Percentiles rank a stretch among this genome's conserved stretches.
Evolutionary conservation across 805 yeast species (phyloP).

Genomic region (Vanderwaltozyma verrucispora): DNA sequence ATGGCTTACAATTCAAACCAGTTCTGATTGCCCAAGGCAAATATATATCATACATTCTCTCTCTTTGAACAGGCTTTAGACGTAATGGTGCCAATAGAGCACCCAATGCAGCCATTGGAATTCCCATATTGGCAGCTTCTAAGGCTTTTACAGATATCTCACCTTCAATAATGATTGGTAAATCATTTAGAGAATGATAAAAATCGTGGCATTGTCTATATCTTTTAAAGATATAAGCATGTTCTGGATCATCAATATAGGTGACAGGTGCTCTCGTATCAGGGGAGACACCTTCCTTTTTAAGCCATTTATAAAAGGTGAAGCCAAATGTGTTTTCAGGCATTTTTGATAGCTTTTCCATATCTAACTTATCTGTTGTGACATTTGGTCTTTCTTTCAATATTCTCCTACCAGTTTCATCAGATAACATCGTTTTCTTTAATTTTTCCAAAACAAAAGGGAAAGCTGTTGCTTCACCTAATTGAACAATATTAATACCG

Average conservation of each 20-base stretch:
- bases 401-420: constrained; percentile 66
- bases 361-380: constrained; percentile 58
- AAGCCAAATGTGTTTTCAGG: constrained; percentile 69
- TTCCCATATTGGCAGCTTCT: constrained; percentile 84
- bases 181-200: constrained; percentile 83
- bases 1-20: constrained; percentile 62
- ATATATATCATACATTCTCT: constrained; percentile 55
- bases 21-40: constrained; percentile 80
- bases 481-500: constrained; percentile 64
- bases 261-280: constrained; percentile 86
- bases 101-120: constrained; percentile 94
- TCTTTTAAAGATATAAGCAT: constrained; percentile 87
- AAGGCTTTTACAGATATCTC: constrained; percentile 88
- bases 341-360: constrained; percentile 45
- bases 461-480: constrained; percentile 86
- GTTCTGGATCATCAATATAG: constrained; percentile 79
- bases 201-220: constrained; percentile 97
- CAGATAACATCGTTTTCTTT: constrained; percentile 64
- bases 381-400: constrained; percentile 75
- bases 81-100: constrained; percentile 83
- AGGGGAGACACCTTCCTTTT: constrained; percentile 81
- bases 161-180: constrained; percentile 92
- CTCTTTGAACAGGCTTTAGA: constrained; percentile 50
- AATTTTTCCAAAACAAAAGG: constrained; percentile 52
- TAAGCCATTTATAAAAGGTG: constrained; percentile 73